These are phyloP conservation scores for Detonula confervacea DNA, from an alignment of 352 stramenopile species.

Conservation along the genomic window DNA sequence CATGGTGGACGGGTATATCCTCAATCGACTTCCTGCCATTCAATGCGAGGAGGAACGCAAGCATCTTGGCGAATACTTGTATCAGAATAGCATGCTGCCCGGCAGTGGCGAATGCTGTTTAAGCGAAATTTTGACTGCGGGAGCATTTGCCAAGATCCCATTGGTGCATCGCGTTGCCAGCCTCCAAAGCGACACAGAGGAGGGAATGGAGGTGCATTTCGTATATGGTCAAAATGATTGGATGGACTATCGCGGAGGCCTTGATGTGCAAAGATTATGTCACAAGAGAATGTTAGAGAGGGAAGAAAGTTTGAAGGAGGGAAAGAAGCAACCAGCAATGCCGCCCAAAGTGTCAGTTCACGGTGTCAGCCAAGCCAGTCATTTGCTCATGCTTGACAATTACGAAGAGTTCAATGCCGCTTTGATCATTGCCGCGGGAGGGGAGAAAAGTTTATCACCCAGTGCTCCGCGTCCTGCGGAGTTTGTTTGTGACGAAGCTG, in stretches of 20 bases:
- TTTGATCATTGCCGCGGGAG: constrained; percentile 27
- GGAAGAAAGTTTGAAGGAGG: not conserved
- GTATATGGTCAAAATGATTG: constrained; percentile 82
- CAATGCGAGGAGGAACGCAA: constrained; percentile 54
- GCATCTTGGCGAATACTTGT: constrained; percentile 70
- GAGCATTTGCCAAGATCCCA: constrained; percentile 60
- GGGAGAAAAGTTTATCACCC: not conserved
- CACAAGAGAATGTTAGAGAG: constrained; percentile 20
- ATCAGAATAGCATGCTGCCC: constrained; percentile 60
- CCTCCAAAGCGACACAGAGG: constrained; percentile 29
- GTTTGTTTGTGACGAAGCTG: constrained; percentile 2
- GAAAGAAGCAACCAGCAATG: not conserved
- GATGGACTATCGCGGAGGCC: constrained; percentile 76
- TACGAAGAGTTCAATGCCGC: constrained; percentile 65
- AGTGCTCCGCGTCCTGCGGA: not conserved
- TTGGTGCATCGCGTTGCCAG: constrained; percentile 71
- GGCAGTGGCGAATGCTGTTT: constrained; percentile 73
- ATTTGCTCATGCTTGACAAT: constrained; percentile 85
- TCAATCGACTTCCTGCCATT: constrained; percentile 61
- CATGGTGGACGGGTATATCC: constrained; percentile 64
- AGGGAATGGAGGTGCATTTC: constrained; percentile 62
- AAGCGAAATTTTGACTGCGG: constrained; percentile 56
- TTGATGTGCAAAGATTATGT: constrained; percentile 53
- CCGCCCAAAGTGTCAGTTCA: constrained; percentile 69
- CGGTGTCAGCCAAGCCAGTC: constrained; percentile 65